Conservation (phyloP, 805 yeast genomes). For the Kregervanrija fluxuum region DNA sequence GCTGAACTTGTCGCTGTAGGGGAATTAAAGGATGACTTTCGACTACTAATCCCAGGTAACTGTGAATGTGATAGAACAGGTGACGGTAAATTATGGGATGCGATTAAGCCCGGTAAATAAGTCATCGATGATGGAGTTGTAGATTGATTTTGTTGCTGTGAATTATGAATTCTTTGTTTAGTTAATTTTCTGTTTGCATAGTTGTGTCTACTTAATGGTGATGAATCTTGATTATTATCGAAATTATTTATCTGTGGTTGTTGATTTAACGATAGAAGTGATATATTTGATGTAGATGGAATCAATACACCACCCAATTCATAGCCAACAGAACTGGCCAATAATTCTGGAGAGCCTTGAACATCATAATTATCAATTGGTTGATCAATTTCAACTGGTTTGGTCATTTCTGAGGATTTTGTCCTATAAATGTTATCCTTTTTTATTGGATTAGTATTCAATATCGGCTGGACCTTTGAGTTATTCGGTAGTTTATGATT, state of each 20-base stretch:
- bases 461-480: not conserved
- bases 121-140: too few relatives aligned
- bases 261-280: slow-evolving; percentile 28
- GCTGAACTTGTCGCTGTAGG: slow-evolving; percentile 6
- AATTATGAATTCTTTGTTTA: too few relatives aligned
- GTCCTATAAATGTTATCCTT: not conserved
- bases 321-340: slow-evolving; percentile 30
- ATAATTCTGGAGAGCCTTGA: slow-evolving; percentile 25
- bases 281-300: slow-evolving; percentile 30
- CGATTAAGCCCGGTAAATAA: too few relatives aligned
- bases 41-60: slow-evolving; percentile 4
- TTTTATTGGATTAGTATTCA: not conserved
- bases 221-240: too few relatives aligned
- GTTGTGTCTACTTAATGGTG: too few relatives aligned
- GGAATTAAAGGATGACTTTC: slow-evolving; percentile 13
- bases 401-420: slow-evolving; percentile 9
- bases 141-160: too few relatives aligned
- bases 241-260: slow-evolving; percentile 5
- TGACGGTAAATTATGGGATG: too few relatives aligned
- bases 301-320: slow-evolving; percentile 27
- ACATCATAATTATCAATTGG: slow-evolving; percentile 5
- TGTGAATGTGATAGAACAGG: slow-evolving; percentile 1
- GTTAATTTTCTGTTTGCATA: too few relatives aligned
- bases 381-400: slow-evolving; percentile 2
- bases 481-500: not conserved